These are phyloP conservation scores for Sechiopsis laciniata DNA, from an alignment of 306 rosid genomes.

Conservation along the genomic window DNA sequence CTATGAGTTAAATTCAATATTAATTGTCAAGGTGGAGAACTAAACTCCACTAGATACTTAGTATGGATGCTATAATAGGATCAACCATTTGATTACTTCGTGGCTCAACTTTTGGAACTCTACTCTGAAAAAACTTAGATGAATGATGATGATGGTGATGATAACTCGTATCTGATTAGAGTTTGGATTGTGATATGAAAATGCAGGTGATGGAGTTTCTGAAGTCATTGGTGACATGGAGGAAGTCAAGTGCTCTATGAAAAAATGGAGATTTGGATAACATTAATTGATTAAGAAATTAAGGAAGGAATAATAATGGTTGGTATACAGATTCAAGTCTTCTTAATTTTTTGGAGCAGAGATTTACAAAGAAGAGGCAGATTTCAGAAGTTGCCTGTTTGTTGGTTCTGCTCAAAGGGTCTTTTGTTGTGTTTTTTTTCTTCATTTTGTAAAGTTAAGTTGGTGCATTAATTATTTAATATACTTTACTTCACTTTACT, in stretches of 20 bases:
- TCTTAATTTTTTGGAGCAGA: conserved; percentile 21
- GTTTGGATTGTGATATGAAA: neutral
- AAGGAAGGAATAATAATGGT: conserved; percentile 15
- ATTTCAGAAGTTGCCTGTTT: conserved; percentile 19
- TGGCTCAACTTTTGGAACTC: too few species aligned
- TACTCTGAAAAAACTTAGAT: too few species aligned
- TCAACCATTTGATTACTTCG: too few species aligned
- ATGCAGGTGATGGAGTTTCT: conserved; percentile 91
- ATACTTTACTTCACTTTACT: neutral
- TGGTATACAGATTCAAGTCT: neutral
- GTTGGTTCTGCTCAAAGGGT: conserved; percentile 18
- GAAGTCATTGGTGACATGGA: conserved; percentile 64
- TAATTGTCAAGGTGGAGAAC: neutral
- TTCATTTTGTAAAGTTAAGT: conserved; percentile 18
- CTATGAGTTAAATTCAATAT: neutral
- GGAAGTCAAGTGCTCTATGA: conserved; percentile 39
- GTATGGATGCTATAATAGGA: neutral
- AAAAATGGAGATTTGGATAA: neutral
- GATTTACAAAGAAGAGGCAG: conserved; percentile 11
- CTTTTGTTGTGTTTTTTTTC: neutral
- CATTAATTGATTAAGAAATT: conserved; percentile 12
- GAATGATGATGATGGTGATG: neutral
- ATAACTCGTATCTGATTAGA: too few species aligned
- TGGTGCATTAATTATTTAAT: conserved; percentile 19
- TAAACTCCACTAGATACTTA: neutral